A percentile compares a stretch with the other conserved stretches of the same genome.
phyloP scores from a whole-genome alignment of 179 eudicot genomes.

The Spergularia azorica region DNA sequence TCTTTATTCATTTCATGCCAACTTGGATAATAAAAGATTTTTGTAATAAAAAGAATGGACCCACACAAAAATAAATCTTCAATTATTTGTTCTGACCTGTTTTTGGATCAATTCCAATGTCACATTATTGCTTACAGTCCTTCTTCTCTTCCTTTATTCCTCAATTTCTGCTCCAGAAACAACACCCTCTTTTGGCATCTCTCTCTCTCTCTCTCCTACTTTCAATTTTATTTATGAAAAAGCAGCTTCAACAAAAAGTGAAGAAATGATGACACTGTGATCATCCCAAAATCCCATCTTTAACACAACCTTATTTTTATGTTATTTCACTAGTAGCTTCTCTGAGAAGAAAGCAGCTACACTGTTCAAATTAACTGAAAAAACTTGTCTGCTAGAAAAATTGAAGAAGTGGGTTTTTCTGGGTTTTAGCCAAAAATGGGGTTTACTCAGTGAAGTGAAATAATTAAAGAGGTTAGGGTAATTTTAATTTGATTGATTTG shows the following conservation, averaged over 20 bases:
- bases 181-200: constrained; percentile 22
- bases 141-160: constrained; percentile 19
- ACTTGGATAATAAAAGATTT: neutral
- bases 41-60: constrained; percentile 12
- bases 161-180: constrained; percentile 25
- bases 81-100: constrained; percentile 23
- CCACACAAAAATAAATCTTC: constrained; percentile 20
- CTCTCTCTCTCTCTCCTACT: neutral
- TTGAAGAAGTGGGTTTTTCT: constrained; percentile 20
- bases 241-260: constrained; percentile 8
- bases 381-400: neutral
- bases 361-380: constrained; percentile 23
- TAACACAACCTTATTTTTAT: neutral
- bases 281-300: constrained; percentile 32
- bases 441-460: neutral
- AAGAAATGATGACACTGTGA: constrained; percentile 24
- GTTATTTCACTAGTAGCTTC: too few relatives aligned
- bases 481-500: neutral
- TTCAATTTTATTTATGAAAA: constrained; percentile 4
- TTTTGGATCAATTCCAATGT: constrained; percentile 32
- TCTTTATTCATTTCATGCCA: neutral
- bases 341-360: neutral
- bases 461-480: neutral
- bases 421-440: constrained; percentile 22
- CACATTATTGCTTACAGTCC: constrained; percentile 20